These are phyloP conservation scores for Xylaria sp. DNA, from an alignment of 2,329 filamentous ascomycete genomes.

Conservation along the genomic window DNA sequence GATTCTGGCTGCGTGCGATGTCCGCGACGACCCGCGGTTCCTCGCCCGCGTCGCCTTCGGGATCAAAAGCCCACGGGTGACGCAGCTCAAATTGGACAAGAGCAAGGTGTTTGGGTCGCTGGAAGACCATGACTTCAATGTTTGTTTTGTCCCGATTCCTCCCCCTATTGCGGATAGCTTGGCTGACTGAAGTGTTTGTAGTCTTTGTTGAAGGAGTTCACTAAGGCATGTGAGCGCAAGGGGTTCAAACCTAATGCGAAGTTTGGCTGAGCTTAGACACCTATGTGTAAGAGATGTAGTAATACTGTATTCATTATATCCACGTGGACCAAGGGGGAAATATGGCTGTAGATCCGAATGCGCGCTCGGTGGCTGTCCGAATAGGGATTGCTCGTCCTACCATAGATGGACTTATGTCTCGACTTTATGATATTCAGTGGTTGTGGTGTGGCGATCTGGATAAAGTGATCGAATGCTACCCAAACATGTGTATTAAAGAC, in stretches of 20 bases:
- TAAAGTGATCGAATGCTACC: slow-evolving; percentile 32
- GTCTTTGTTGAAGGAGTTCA: slow-evolving; percentile 48
- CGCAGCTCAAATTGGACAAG: slow-evolving; percentile 59
- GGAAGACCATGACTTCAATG: slow-evolving; percentile 64
- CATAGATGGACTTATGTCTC: neutral
- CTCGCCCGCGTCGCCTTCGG: slow-evolving; percentile 71
- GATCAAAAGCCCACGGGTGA: slow-evolving; percentile 67
- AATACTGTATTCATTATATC: neutral
- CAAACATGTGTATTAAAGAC: neutral
- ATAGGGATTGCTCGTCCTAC: neutral
- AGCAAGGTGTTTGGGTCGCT: slow-evolving; percentile 62
- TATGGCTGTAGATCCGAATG: neutral
- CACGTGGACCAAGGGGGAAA: neutral
- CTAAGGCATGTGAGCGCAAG: slow-evolving; percentile 43
- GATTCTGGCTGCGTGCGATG: slow-evolving; percentile 57
- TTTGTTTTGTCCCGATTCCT: slow-evolving; percentile 45
- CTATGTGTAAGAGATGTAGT: neutral
- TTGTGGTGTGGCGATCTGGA: slow-evolving; percentile 32
- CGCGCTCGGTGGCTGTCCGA: neutral
- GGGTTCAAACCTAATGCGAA: slow-evolving; percentile 20
- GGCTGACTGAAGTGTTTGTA: slow-evolving; percentile 32
- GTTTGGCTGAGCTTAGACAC: slow-evolving; percentile 12
- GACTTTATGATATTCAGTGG: neutral
- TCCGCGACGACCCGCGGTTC: slow-evolving; percentile 68
- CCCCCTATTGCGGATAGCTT: neutral